Evolutionary conservation across 2,329 filamentous ascomycete genomes (phyloP), one percentile per base, ranked within the genome.

Genomic region (Apiospora phragmitis): DNA sequence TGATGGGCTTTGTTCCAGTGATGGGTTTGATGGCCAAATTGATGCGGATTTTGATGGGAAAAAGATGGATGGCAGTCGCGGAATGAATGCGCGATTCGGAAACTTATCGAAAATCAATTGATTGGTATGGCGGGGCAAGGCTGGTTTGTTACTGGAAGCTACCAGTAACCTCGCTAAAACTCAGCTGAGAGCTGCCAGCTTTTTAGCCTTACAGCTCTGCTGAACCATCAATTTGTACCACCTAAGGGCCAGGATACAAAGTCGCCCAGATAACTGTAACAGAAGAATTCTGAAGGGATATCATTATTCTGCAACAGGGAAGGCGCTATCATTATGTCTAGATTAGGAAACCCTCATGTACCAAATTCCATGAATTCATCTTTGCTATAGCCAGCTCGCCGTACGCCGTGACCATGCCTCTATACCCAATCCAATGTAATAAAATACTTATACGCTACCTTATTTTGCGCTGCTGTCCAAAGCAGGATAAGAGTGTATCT

Each of bases 401-500:
- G 29, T 21, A 59, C 51, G 51, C 51, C 51, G 18, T 59, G 7
- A 59, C 29, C 29, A 59, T 59, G 51, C 51, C 32, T 59, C 51
- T 35, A 35, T 59, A 59, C 18, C 51, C 51, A 14, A 38, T n/a
- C 42, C 35, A 62, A 62, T 21, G 45, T n/a, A 67, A 41, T 12
- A 59, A 70, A 38, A 26, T 42, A 4, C 11, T 29, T 55, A 43
- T 14, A n/a, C n/a, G n/a, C n/a, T n/a, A n/a, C 38, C 38, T 41
- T 12, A 41, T 41, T n/a, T n/a, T n/a, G 47, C 35, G 35, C 49
- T 47, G 67, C 24, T 70, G 68, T 66, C 32, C n/a, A 70, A n/a
- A 3, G 69, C 65, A 12, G 75, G 43, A 59, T 78, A 81, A 79
- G 79, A 79, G 68, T 82, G 80, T 72, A 82, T 79, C 81, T 66